Evolutionary conservation across 169 alveolate species (phyloP).

Genomic region (Miamiensis avidus): DNA sequence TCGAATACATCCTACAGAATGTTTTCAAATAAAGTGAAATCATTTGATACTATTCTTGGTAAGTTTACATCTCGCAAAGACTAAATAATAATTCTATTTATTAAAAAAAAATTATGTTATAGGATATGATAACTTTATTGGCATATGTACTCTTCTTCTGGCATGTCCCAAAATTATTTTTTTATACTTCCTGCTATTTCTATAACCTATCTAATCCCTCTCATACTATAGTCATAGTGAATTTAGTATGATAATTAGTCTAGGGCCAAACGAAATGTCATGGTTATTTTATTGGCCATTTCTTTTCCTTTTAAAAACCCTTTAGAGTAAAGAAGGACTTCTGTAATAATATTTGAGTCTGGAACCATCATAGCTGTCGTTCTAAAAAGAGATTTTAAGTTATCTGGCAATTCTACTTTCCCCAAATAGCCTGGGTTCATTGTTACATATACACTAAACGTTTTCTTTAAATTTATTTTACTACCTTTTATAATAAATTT

Average conservation of each 20-base stretch:
- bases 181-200: slow-evolving; percentile 87
- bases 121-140: too few species aligned
- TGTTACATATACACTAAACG: slow-evolving; percentile 83
- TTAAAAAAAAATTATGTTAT: too few species aligned
- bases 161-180: slow-evolving; percentile 64
- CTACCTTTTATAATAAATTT: too few species aligned
- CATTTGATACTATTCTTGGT: slow-evolving; percentile 73
- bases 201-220: slow-evolving; percentile 80
- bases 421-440: slow-evolving; percentile 82
- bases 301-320: slow-evolving; percentile 70
- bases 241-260: slow-evolving; percentile 70
- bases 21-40: slow-evolving; percentile 66
- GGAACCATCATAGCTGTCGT: slow-evolving; percentile 79
- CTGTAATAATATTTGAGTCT: slow-evolving; percentile 66
- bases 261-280: slow-evolving; percentile 62
- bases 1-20: slow-evolving; percentile 74
- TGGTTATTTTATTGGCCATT: slow-evolving; percentile 68
- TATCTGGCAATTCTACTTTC: slow-evolving; percentile 53
- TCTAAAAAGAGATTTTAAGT: slow-evolving; percentile 55
- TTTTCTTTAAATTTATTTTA: slow-evolving; percentile 66
- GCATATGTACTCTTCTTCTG: slow-evolving; percentile 65
- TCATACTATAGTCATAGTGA: slow-evolving; percentile 78
- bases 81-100: too few species aligned
- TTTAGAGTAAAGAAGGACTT: slow-evolving; percentile 67
- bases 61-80: slow-evolving; percentile 77